Base-by-base conservation (phyloP, 805 yeast species). In the Kluyveromyces nonfermentans region DNA sequence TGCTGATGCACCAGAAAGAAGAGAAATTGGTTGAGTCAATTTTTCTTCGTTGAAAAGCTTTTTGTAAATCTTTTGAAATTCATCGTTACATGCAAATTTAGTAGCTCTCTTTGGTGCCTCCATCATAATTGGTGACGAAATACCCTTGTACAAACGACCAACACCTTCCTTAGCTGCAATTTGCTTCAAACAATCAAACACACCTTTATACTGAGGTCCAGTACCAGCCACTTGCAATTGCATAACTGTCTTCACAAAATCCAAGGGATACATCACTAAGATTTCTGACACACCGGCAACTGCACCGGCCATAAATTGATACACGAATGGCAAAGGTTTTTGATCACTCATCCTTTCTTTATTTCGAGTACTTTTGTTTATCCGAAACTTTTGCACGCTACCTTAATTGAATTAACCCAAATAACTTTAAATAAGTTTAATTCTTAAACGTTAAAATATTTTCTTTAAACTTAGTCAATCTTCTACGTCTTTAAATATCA, bases 71-170 rank as follows among this genome's bases (percentile, higher is more conserved):
- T 82, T 82, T 42, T 95, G 90, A 83, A 95, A 93, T 64, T 87
- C 94, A 63, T 93, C 98, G 63, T 93, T 93, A 49, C 97, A 96
- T 42, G 97, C 97, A 63, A 93, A 93, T 67, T 93, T 93, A 52
- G 96, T 89, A 35, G 98, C 98, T 71, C 99, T 80, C 73, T 93
- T 93, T 51, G 98, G 98, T 12, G 97, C 98, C 67, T 93, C 99
- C 98, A 93, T 93, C 57, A 93, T 72, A 54, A 93, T 86, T 30
- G 99, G 99, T 19, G 98, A 96, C 25, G 85, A 70, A 57, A 93
- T 93, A 52, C 99, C 99, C 61, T 89, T 80, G 69, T 93, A 93
- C 46, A 90, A 74, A 50, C 93, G 74, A 9, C 82, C 67, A 35
- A 79, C 73, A 41, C 98, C 98, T 65, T 93, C 98, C 53, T 77